Evolutionary conservation across 2,329 filamentous ascomycete genomes (phyloP), one percentile per base, ranked within the genome.

Genomic region (Magnaporthales sp.): DNA sequence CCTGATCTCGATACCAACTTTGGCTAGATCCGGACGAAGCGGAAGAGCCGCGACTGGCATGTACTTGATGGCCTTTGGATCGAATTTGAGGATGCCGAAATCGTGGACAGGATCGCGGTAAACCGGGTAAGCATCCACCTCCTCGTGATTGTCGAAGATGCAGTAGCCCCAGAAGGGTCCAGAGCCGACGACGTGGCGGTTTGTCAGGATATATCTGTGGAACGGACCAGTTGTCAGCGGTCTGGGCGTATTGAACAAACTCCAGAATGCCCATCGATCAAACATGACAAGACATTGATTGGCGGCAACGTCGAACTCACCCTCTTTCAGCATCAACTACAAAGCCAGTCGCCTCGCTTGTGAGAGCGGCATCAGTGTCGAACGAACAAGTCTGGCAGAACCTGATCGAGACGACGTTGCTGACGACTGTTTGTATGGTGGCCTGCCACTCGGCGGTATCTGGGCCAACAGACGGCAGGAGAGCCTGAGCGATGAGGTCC

Each of bases 31-130:
- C 1, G 95, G 95, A 68, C 92, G 86, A 66, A 99, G 82, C 68
- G 88, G 83, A 64, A 99, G 83, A 62, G 92, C 89, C 51, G 89
- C 86, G 27, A 99, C 85, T 10, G 91, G 89, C 93, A 99, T 97
- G 78, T 99, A 98, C 77, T 97, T 97, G 81, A 99, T 96, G 9
- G 90, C 90, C 75, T 92, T 92, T 54, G 95, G 95, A 73, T 99
- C 92, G 80, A 99, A 99, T 74, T 95, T 89, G 64, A 99, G 86
- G 72, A 99, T 96, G 69, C 95, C 95, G 73, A 99, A 99, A 78
- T 99, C 95, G 82, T 99, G 95, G 30, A 99, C 94, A 19, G 95
- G 96, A 74, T 99, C 95, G 74, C 95, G 92, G 80, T 99, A 99
- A 64, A 99, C 93, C 9, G 95, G 95, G 75, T 93, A 92, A 63